phyloP scores from a whole-genome alignment of 306 rosid species.

The Castanopsis chinensis region DNA sequence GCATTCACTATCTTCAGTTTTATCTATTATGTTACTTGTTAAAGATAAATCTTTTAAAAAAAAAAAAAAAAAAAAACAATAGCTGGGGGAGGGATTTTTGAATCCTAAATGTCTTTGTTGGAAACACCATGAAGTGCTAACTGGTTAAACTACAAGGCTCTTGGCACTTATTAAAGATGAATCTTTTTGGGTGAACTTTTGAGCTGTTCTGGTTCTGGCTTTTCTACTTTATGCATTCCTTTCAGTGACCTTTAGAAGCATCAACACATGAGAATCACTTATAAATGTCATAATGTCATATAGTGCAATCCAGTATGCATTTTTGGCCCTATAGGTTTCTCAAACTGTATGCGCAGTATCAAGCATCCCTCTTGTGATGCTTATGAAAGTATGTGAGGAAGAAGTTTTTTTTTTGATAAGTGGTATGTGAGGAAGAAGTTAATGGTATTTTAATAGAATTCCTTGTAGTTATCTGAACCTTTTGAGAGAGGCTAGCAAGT shows the following conservation, averaged over 20 bases:
- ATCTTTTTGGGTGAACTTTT: neutral
- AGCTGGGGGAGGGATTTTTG: too few species aligned
- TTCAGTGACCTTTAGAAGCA: neutral
- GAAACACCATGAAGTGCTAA: too few species aligned
- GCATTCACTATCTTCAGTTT: slow-evolving; percentile 16
- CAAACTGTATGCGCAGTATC: neutral
- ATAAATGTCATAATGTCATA: neutral
- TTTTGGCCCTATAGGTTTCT: neutral
- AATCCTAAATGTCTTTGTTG: too few species aligned
- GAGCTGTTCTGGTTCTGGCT: neutral
- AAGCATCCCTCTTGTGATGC: neutral
- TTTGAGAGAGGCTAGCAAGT: neutral
- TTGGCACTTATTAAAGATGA: neutral
- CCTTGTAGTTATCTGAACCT: neutral
- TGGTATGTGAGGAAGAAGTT: too few species aligned
- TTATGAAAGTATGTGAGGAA: neutral
- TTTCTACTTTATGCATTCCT: neutral
- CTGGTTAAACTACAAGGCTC: too few species aligned
- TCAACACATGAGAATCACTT: neutral
- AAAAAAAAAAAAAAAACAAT: too few species aligned
- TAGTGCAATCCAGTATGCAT: neutral
- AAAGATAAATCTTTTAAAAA: neutral
- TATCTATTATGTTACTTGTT: neutral
- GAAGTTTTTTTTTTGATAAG: neutral
- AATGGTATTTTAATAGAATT: too few species aligned